Conservation (phyloP, 2,329 filamentous ascomycete species). For the Trichoderma koningii region DNA sequence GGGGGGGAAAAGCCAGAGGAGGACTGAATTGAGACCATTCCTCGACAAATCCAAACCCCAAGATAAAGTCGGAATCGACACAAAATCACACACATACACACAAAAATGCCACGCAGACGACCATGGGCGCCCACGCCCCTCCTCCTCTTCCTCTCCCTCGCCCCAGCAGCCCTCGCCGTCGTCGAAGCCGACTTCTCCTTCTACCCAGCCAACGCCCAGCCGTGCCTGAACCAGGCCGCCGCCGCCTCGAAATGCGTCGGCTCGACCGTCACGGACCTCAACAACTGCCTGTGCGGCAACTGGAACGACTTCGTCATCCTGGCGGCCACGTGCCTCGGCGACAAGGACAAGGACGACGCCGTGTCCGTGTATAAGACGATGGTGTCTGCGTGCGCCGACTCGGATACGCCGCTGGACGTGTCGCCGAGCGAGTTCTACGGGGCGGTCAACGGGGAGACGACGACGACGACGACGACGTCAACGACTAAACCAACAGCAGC, state of each 20-base stretch:
- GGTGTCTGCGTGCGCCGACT: slow-evolving; percentile 47
- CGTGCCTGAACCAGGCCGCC: slow-evolving; percentile 49
- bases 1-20: too few species aligned
- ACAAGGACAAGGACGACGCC: slow-evolving; percentile 41
- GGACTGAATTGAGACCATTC: too few species aligned
- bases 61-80: neutral
- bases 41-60: neutral
- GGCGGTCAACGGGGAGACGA: slow-evolving; percentile 4
- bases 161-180: slow-evolving; percentile 30
- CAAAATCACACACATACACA: neutral
- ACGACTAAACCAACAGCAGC: slow-evolving; percentile 23
- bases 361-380: slow-evolving; percentile 48
- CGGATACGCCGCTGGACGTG: slow-evolving; percentile 48
- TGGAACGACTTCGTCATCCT: slow-evolving; percentile 51
- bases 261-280: slow-evolving; percentile 44
- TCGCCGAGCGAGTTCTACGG: slow-evolving; percentile 38
- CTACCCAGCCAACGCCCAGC: slow-evolving; percentile 39
- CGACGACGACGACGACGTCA: slow-evolving; percentile 21
- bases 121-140: slow-evolving; percentile 36
- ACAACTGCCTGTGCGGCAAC: slow-evolving; percentile 54
- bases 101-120: slow-evolving; percentile 35
- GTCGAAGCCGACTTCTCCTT: slow-evolving; percentile 40
- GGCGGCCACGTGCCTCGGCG: slow-evolving; percentile 50
- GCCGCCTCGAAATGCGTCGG: slow-evolving; percentile 46
- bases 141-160: slow-evolving; percentile 33